Percentiles rank a stretch among this genome's conserved stretches.
These are phyloP conservation scores for Cladosporium halotolerans DNA, from an alignment of 2,329 filamentous ascomycete genomes.

Conservation along the genomic window DNA sequence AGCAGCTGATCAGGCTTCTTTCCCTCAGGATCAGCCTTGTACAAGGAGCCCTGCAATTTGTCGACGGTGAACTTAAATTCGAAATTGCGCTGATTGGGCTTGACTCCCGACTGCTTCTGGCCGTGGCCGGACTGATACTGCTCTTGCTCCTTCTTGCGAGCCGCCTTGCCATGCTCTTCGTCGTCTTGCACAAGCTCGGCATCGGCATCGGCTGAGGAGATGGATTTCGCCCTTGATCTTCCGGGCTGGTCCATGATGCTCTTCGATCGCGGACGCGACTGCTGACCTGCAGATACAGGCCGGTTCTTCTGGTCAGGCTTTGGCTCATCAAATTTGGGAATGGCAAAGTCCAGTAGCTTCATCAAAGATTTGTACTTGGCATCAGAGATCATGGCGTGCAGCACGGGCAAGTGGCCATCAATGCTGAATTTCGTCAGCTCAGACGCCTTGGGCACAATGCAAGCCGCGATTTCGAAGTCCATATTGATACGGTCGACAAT, in stretches of 20 bases:
- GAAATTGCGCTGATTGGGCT: conserved; percentile 82
- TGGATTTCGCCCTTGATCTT: conserved; percentile 59
- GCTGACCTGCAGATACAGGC: conserved; percentile 32
- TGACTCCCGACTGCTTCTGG: conserved; percentile 43
- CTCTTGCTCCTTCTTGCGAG: conserved; percentile 52
- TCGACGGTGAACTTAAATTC: conserved; percentile 97
- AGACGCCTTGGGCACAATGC: conserved; percentile 91
- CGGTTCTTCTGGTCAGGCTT: background rate
- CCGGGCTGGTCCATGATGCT: conserved; percentile 34
- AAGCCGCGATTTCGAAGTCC: conserved; percentile 91
- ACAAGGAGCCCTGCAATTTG: conserved; percentile 86
- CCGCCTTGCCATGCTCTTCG: conserved; percentile 49
- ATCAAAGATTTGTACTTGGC: conserved; percentile 96
- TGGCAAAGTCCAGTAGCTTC: conserved; percentile 90
- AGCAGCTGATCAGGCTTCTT: conserved; percentile 71
- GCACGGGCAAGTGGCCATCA: conserved; percentile 81
- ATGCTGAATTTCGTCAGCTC: conserved; percentile 89
- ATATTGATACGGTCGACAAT: conserved; percentile 97
- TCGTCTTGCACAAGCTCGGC: conserved; percentile 68
- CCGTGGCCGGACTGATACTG: conserved; percentile 41
- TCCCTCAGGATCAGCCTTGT: conserved; percentile 73
- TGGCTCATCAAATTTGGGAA: conserved; percentile 65
- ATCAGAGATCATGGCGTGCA: conserved; percentile 89
- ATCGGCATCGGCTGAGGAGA: conserved; percentile 67
- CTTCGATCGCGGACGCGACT: conserved; percentile 19